Base-by-base conservation (phyloP, 176 grass and related monocot genomes). In the Rhynchospora breviuscula region DNA sequence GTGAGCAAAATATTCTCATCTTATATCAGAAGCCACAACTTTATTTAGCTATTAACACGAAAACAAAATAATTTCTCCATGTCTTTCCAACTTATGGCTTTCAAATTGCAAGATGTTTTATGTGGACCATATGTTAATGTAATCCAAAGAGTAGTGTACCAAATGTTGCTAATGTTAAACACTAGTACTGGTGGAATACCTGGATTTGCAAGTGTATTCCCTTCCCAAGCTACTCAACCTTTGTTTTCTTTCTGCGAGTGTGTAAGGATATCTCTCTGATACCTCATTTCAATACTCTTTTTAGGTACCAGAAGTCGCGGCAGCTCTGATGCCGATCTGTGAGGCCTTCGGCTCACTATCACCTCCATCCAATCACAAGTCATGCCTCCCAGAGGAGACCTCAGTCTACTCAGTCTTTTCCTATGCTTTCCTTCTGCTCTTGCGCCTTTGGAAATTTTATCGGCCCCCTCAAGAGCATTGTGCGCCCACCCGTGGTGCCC, bases 391-490 rank as follows among this genome's bases (percentile, higher is more conserved):
- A 82, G 96, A 93, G 65, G 96, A 95, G 84, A 87, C 78, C 2
- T 89, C 95, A 13, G 89, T 93, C 83, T 95, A 94, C 85, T 91
- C 91, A 0, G 89, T 99, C 60, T 99, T 99, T 83, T 99, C 93
- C 77, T 93, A 90, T 89, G 96, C 93, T 40, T 99, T 99, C 87
- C 96, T 99, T 53, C 93, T 94, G 80, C 93, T 99, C 67, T 91
- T 95, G 81, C 89, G 96, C 31, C 76, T 95, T 57, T 99, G 96
- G 96, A 99, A 99, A 85, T 99, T 99, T 81, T 93, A 95, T 87
- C 92, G 79, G 52, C 93, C 91, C 21, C 93, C 93, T 88, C 96
- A 95, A 61, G 96, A 95, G 77, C 84, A 85, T 56, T 91, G 88
- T 85, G 53, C 88, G 43, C 82, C 89, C 77, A 91, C 91, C 48